These are phyloP conservation scores for Pistacia integerrima DNA, from an alignment of 345 rosid species.

Conservation along the genomic window DNA sequence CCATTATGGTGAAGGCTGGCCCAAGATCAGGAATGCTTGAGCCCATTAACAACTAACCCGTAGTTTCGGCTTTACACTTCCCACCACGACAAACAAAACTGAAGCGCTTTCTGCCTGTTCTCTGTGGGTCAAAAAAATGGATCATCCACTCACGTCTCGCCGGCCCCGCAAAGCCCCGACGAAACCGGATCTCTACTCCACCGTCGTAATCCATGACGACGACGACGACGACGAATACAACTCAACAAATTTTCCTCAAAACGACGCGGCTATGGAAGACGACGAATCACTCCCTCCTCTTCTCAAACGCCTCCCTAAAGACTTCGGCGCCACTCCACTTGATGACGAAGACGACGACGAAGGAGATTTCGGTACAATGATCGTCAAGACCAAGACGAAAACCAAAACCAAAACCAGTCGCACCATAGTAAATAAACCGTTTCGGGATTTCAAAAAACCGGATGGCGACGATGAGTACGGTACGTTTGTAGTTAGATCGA, in stretches of 20 bases:
- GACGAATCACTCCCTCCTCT: conserved; percentile 86
- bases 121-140: conserved; percentile 33
- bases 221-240: conserved; percentile 47
- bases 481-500: conserved; percentile 80
- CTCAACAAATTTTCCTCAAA: conserved; percentile 42
- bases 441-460: conserved; percentile 17
- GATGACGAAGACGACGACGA: conserved; percentile 46
- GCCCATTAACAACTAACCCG: too few species aligned
- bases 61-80: too few species aligned
- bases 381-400: conserved; percentile 50
- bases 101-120: not conserved
- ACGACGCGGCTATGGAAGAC: conserved; percentile 48
- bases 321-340: conserved; percentile 65
- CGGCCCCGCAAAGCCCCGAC: conserved; percentile 46
- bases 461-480: conserved; percentile 57
- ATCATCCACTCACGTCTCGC: conserved; percentile 43
- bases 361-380: conserved; percentile 82
- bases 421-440: conserved; percentile 20
- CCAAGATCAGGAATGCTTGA: too few species aligned
- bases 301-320: conserved; percentile 86
- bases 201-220: conserved; percentile 46
- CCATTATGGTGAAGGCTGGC: too few species aligned
- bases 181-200: conserved; percentile 54
- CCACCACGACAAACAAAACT: too few species aligned
- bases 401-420: not conserved